Base-by-base conservation (phyloP, 345 rosid species). In the Hibiscus trionum region DNA sequence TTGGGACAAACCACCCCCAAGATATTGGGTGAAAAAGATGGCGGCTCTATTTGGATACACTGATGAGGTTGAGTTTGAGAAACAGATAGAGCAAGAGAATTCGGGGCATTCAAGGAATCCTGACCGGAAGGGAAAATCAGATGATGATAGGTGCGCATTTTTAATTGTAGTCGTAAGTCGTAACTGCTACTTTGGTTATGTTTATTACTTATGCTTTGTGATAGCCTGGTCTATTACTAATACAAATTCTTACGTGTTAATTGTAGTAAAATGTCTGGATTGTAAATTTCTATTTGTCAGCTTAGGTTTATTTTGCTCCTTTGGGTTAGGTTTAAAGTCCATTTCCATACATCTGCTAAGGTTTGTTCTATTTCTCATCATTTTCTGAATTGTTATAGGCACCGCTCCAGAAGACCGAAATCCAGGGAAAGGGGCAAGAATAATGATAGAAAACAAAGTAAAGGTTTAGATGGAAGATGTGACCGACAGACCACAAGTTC, bases 1-100 rank as follows among this genome's bases (percentile, higher is more conserved):
- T 79, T 82, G 84, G 88, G 97, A 92, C 80, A 89, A 85, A 81
- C 93, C 92, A 75, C 93, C 97, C 63, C 97, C 99, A 35, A 86
- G 86, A 82, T 92, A 81, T 82, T 95, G 99, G 99, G 76, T 81
- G 61, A 80, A 77, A 74, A 88, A 88, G 82, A 95, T 95, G 97
- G 79, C 72, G 61, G 86, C 91, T 73, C 81, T 95, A 77, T 95
- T 95, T 85, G 99, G 99, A 58, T 79, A 84, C 81, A 72, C 86
- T 57, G 85, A 74, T 73, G 88, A 89, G 74, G 61, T 77, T 78
- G 75, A 50, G 11, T 15, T 6, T 69, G 80, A 77, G 79, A 86
- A 78, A 71, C 77, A 81, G 68, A 76, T 64, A 74, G 84, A 77
- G 60, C 79, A 70, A 60, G 87, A 80, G 64, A 72, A 73, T 73